Base-by-base conservation (phyloP, 176 grass and related monocot genomes). In the Calamus simplicifolius region DNA sequence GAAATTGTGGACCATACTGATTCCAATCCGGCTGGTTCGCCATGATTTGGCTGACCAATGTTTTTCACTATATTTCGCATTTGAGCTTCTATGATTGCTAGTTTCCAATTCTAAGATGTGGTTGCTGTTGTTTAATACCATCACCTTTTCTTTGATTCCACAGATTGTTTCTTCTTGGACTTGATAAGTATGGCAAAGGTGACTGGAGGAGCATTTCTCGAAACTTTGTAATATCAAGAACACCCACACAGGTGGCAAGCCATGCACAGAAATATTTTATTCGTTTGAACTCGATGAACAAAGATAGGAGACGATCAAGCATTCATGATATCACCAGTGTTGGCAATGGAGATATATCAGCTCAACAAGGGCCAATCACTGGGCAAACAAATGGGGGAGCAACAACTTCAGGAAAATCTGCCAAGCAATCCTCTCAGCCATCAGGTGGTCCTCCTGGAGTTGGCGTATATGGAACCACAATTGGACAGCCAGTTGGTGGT, bases 231-330 rank as follows among this genome's bases (percentile, higher is more conserved):
- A 97, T 97, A 74, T 97, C 92, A 29, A 84, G 92, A 65, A 97
- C 92, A 4, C 92, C 87, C 0, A 97, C 92, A 3, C 87, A 97
- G 72, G 92, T 97, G 17, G 92, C 92, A 29, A 97, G 92, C 26
- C 92, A 97, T 29, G 92, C 92, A 0, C 87, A 97, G 75, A 97
- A 97, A 56, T 97, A 97, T 56, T 97, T 97, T 49, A 97, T 88
- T 56, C 86, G 92, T 10, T 62, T 85, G 28, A 97, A 88, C 62
- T 97, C 92, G 1, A 82, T 97, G 81, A 91, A 91, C 63, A 91
- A 86, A 68, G 92, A 97, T 18, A 83, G 92, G 25, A 77, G 92
- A 21, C 78, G 92, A 53, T 85, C 83, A 49, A 97, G 92, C 65
- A 97, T 97, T 66, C 92, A 97, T 19, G 92, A 91, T 50, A 97